Percentiles rank a stretch among this genome's conserved stretches.
These are phyloP conservation scores for Colletotrichum lini DNA, from an alignment of 2,329 filamentous ascomycete genomes.

Conservation along the genomic window DNA sequence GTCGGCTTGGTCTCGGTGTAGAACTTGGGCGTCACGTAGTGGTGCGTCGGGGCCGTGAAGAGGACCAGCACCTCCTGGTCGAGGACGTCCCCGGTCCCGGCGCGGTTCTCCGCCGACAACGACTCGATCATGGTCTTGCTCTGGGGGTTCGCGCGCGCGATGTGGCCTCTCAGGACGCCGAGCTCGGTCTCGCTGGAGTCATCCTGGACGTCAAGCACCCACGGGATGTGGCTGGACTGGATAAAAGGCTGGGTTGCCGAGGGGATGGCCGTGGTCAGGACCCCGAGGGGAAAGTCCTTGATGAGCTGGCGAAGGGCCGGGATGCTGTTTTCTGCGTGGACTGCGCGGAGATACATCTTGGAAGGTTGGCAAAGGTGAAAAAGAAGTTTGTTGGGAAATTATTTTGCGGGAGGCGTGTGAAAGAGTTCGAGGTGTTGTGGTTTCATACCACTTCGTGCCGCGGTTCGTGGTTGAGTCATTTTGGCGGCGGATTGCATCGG, in stretches of 20 bases:
- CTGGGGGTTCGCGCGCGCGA: constrained; percentile 76
- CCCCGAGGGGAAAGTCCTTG: constrained; percentile 71
- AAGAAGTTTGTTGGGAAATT: neutral
- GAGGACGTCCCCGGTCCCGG: constrained; percentile 47
- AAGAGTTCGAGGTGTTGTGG: neutral
- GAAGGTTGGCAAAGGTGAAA: neutral
- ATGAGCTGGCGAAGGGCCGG: constrained; percentile 69
- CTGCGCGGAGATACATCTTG: constrained; percentile 70
- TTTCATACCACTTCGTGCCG: neutral
- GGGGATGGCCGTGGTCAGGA: constrained; percentile 73
- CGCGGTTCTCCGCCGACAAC: constrained; percentile 43
- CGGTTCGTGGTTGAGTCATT: neutral
- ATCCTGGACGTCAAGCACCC: constrained; percentile 66
- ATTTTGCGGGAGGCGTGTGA: neutral
- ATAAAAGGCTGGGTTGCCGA: constrained; percentile 65
- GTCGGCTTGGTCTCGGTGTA: constrained; percentile 75
- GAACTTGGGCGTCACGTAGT: constrained; percentile 79
- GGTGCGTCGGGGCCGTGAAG: constrained; percentile 70
- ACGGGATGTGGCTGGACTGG: constrained; percentile 74
- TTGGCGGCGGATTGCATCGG: constrained; percentile 10
- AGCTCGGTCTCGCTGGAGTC: constrained; percentile 57
- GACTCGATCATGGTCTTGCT: constrained; percentile 71
- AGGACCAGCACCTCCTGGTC: constrained; percentile 72
- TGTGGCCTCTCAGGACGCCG: constrained; percentile 70
- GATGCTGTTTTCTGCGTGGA: constrained; percentile 66